Conservation (phyloP, 768 basidiomycete species). For the Lyophyllum atratum region DNA sequence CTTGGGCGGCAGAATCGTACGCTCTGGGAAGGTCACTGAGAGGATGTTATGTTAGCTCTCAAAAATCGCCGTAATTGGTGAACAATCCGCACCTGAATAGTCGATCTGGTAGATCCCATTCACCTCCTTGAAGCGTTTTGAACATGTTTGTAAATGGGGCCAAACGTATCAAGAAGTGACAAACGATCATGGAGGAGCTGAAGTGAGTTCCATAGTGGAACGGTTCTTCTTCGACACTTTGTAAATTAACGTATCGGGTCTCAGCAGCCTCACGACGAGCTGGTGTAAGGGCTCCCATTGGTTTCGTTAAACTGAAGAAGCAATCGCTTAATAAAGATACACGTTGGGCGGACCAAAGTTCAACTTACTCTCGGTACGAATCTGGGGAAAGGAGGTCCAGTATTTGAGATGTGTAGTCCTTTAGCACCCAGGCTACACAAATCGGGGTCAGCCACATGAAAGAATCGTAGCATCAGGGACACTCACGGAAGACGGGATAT, state of each 20-base stretch:
- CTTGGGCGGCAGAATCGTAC: constrained; percentile 82
- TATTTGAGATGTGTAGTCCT: constrained; percentile 75
- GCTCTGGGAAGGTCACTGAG: constrained; percentile 75
- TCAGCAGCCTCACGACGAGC: constrained; percentile 75
- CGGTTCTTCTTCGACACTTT: constrained; percentile 82
- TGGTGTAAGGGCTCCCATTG: constrained; percentile 88
- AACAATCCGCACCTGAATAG: constrained; percentile 61
- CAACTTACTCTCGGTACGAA: constrained; percentile 72
- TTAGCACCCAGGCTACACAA: constrained; percentile 79
- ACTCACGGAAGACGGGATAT: constrained; percentile 87
- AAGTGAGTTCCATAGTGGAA: constrained; percentile 97
- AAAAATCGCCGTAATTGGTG: background rate
- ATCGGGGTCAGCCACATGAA: background rate
- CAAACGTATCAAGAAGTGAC: constrained; percentile 89
- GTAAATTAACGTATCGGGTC: constrained; percentile 71
- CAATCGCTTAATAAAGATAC: background rate
- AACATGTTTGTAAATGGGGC: constrained; percentile 95
- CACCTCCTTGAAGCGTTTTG: constrained; percentile 90
- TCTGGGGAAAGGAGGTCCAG: constrained; percentile 64
- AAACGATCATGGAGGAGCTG: constrained; percentile 96
- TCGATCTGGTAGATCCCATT: constrained; percentile 92
- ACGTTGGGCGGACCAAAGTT: background rate
- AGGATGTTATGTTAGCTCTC: background rate
- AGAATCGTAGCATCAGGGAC: background rate
- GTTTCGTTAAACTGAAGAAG: constrained; percentile 65